Evolutionary conservation across 2,329 filamentous ascomycete species (phyloP).

Genomic region (Talaromyces piceae): DNA sequence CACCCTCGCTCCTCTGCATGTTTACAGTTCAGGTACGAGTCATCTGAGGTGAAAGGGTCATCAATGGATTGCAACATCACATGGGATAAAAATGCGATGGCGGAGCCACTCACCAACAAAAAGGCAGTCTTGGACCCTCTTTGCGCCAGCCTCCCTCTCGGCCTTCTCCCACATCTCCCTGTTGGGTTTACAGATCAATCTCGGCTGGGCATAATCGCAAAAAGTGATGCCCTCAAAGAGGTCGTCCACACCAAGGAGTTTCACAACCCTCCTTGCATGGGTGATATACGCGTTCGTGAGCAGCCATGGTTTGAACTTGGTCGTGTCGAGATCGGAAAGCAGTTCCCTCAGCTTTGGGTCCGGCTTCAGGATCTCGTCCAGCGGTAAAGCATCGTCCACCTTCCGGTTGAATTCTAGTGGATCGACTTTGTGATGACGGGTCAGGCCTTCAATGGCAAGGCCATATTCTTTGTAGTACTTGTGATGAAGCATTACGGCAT

Average conservation of each 20-base stretch:
- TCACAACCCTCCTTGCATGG: slow-evolving; percentile 76
- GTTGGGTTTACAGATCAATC: slow-evolving; percentile 80
- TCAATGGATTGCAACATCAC: slow-evolving; percentile 3
- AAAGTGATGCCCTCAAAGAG: slow-evolving; percentile 92
- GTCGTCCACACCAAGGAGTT: slow-evolving; percentile 73
- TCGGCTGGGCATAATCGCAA: slow-evolving; percentile 73
- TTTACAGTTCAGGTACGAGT: slow-evolving; percentile 75
- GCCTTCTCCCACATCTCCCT: slow-evolving; percentile 78
- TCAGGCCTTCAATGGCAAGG: slow-evolving; percentile 90
- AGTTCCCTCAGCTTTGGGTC: slow-evolving; percentile 66
- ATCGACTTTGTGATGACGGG: slow-evolving; percentile 90
- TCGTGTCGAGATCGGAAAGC: slow-evolving; percentile 72
- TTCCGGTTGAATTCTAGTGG: slow-evolving; percentile 88
- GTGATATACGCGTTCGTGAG: slow-evolving; percentile 94
- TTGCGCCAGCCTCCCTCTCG: slow-evolving; percentile 73
- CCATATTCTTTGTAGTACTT: slow-evolving; percentile 96
- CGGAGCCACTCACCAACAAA: slow-evolving; percentile 66
- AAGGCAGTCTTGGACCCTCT: slow-evolving; percentile 65
- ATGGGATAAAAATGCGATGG: not conserved
- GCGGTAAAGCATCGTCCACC: slow-evolving; percentile 87
- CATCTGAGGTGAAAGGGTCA: slow-evolving; percentile 48
- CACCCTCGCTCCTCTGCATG: slow-evolving; percentile 74
- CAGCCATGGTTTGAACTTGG: slow-evolving; percentile 83
- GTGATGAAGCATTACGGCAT: slow-evolving; percentile 77
- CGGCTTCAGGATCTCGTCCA: slow-evolving; percentile 76